Conservation (phyloP, 2,329 filamentous ascomycete species). For the Zymoseptoria pseudotritici region DNA sequence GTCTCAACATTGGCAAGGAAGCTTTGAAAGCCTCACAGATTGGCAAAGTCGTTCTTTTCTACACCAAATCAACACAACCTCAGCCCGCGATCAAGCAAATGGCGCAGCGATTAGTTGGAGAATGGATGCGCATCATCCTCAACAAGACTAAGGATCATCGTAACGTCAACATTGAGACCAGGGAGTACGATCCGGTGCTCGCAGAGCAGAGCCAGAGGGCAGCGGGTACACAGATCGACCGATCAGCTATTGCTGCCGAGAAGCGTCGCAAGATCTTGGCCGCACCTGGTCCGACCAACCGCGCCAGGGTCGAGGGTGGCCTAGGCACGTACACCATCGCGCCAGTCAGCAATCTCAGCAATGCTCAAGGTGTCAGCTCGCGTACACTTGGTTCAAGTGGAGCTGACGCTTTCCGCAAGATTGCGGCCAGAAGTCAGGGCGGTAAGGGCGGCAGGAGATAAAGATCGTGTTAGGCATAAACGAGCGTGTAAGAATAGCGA, state of each 20-base stretch:
- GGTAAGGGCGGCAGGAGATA: slow-evolving; percentile 2
- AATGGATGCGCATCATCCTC: slow-evolving; percentile 92
- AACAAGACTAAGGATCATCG: slow-evolving; percentile 84
- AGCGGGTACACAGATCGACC: slow-evolving; percentile 29
- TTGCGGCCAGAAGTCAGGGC: slow-evolving; percentile 16
- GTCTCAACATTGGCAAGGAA: slow-evolving; percentile 85
- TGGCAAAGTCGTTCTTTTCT: slow-evolving; percentile 93
- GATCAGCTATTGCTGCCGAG: slow-evolving; percentile 39
- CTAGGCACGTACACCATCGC: slow-evolving; percentile 56
- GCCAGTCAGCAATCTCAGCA: slow-evolving; percentile 47
- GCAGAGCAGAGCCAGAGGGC: slow-evolving; percentile 16
- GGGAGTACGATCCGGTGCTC: slow-evolving; percentile 51
- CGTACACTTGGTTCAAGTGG: slow-evolving; percentile 23
- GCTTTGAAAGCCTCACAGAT: slow-evolving; percentile 83
- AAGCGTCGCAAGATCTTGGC: slow-evolving; percentile 47
- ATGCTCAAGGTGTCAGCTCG: slow-evolving; percentile 21
- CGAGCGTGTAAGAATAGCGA: not conserved
- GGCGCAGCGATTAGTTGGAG: slow-evolving; percentile 83
- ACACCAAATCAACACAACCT: slow-evolving; percentile 88
- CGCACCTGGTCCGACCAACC: slow-evolving; percentile 47
- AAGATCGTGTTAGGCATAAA: not conserved
- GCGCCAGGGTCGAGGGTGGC: slow-evolving; percentile 53
- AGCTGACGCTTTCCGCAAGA: slow-evolving; percentile 31
- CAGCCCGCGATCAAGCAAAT: slow-evolving; percentile 86
- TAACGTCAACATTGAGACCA: slow-evolving; percentile 62